Conservation (phyloP, 768 basidiomycete genomes). For the Tulasnella sp. region DNA sequence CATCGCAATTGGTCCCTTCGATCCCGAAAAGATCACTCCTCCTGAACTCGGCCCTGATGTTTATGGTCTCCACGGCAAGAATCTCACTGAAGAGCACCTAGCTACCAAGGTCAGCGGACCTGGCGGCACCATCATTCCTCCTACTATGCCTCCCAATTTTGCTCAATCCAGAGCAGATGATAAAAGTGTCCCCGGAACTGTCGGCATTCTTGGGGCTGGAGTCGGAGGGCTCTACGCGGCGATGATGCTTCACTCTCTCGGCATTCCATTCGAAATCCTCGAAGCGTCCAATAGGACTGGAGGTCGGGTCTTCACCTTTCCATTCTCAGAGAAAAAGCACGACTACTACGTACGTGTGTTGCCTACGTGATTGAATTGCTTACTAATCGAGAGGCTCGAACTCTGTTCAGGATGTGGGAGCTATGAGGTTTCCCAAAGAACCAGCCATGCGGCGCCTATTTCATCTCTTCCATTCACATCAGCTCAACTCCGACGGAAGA, state of each 20-base stretch:
- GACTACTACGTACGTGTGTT: constrained; percentile 32
- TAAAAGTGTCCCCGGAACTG: background rate
- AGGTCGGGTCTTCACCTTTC: constrained; percentile 41
- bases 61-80: background rate
- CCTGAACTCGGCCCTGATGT: background rate
- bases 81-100: background rate
- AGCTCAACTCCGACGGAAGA: background rate
- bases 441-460: constrained; percentile 23
- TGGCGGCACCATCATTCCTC: background rate
- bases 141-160: background rate
- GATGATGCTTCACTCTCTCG: constrained; percentile 39
- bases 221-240: constrained; percentile 37
- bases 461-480: constrained; percentile 18
- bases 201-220: constrained; percentile 36
- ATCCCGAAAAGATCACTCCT: background rate
- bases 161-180: background rate
- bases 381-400: background rate
- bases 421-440: constrained; percentile 23
- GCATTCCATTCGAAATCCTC: constrained; percentile 41
- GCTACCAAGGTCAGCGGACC: background rate
- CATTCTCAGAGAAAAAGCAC: constrained; percentile 30
- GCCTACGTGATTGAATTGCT: background rate
- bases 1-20: background rate
- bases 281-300: constrained; percentile 38
- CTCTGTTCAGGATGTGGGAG: constrained; percentile 24